Conservation (phyloP, 2,329 filamentous ascomycete genomes). For the Sarocladium brachiariae region DNA sequence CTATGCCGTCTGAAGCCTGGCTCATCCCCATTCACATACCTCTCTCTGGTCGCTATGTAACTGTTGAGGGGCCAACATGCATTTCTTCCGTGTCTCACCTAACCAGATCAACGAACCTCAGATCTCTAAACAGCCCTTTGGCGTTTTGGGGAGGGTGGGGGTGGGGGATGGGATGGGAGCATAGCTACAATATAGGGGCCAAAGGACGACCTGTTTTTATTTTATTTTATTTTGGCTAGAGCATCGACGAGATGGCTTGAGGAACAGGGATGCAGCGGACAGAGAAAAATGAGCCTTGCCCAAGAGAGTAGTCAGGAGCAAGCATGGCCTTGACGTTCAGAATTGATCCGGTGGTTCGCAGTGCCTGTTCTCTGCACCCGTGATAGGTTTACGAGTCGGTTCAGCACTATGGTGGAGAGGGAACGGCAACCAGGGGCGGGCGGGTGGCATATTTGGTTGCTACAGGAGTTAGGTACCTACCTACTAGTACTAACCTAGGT, state of each 20-base stretch:
- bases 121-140: neutral
- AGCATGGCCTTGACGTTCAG: neutral
- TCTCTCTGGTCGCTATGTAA: neutral
- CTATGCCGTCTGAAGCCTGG: neutral
- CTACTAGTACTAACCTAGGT: no score
- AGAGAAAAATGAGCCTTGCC: constrained; percentile 3
- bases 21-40: neutral
- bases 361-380: neutral
- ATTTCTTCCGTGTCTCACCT: neutral
- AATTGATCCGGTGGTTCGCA: constrained; percentile 3
- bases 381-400: constrained; percentile 7
- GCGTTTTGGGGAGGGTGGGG: no score
- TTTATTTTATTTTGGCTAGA: neutral
- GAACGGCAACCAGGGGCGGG: neutral
- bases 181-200: neutral
- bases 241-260: neutral
- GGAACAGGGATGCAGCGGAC: neutral
- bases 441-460: neutral
- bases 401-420: neutral
- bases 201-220: neutral
- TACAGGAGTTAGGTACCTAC: constrained; percentile 2
- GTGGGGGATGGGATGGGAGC: no score
- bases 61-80: constrained; percentile 4
- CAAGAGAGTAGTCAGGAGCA: constrained; percentile 6
- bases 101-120: neutral